Conservation (phyloP, 768 basidiomycete genomes). For the Pleurotus ostreatus region DNA sequence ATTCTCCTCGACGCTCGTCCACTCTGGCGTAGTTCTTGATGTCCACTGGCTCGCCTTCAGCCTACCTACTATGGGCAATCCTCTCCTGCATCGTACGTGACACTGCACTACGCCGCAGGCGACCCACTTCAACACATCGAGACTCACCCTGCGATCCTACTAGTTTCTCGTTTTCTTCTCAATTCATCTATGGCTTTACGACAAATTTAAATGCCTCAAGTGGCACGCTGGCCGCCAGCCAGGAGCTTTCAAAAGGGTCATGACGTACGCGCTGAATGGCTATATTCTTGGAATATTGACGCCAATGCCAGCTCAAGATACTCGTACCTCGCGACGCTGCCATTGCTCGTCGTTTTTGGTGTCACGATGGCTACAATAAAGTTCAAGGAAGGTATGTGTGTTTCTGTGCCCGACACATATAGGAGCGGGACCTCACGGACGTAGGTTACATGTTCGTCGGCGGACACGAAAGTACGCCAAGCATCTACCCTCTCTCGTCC, state of each 20-base stretch:
- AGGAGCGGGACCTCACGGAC: neutral
- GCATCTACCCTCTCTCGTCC: conserved; percentile 9
- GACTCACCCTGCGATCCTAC: no score
- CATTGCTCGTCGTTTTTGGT: conserved; percentile 60
- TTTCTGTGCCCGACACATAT: no score
- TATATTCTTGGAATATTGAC: neutral
- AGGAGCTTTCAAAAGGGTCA: conserved; percentile 83
- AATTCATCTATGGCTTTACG: conserved; percentile 78
- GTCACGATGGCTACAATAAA: conserved; percentile 62
- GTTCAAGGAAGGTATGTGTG: conserved; percentile 59
- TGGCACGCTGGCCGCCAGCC: conserved; percentile 77
- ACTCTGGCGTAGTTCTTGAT: conserved; percentile 33
- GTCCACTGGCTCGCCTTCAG: conserved; percentile 70
- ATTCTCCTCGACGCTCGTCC: neutral
- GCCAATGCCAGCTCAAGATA: conserved; percentile 39
- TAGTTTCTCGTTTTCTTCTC: conserved; percentile 69
- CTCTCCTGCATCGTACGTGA: conserved; percentile 60
- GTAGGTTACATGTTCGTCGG: conserved; percentile 37
- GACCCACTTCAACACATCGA: neutral
- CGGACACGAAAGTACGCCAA: conserved; percentile 28
- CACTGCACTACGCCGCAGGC: conserved; percentile 1
- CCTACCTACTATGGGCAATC: conserved; percentile 75
- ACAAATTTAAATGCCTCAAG: conserved; percentile 68
- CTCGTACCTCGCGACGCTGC: conserved; percentile 72
- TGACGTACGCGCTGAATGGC: conserved; percentile 51